A percentile compares a stretch with the other conserved stretches of the same genome.
These are phyloP conservation scores for Penicillium sp. DNA, from an alignment of 2,329 filamentous ascomycete genomes.

Conservation along the genomic window DNA sequence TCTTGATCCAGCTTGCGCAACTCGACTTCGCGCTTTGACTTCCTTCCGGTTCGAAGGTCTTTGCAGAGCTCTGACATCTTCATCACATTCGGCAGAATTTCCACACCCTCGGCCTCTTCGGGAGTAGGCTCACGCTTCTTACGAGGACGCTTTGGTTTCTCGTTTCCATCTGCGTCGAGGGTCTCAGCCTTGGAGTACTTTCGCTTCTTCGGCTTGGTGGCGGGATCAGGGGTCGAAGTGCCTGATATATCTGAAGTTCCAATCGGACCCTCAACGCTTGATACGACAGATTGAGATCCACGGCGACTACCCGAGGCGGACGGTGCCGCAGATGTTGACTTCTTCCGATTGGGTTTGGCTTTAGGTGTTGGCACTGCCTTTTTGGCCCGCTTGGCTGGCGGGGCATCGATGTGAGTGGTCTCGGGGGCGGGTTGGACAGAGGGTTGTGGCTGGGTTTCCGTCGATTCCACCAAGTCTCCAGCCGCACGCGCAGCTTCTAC, in stretches of 20 bases:
- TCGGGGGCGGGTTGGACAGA: neutral
- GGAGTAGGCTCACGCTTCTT: constrained; percentile 47
- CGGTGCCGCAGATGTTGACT: constrained; percentile 20
- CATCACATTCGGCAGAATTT: constrained; percentile 56
- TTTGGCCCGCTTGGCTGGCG: constrained; percentile 33
- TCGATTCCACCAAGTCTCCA: constrained; percentile 5
- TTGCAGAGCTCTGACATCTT: constrained; percentile 62
- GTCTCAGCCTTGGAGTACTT: constrained; percentile 27
- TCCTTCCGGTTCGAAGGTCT: constrained; percentile 56
- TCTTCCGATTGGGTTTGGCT: constrained; percentile 9
- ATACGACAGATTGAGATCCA: constrained; percentile 20
- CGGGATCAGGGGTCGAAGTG: constrained; percentile 26
- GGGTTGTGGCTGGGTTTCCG: constrained; percentile 7
- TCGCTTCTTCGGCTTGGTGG: constrained; percentile 26
- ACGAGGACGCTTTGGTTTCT: constrained; percentile 29
- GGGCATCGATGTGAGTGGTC: constrained; percentile 18
- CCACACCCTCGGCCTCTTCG: constrained; percentile 49
- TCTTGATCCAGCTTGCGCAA: constrained; percentile 60
- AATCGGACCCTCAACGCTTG: constrained; percentile 21
- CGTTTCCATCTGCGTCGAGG: constrained; percentile 23
- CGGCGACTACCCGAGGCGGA: constrained; percentile 16
- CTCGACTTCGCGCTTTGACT: constrained; percentile 59
- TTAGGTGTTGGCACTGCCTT: constrained; percentile 16
- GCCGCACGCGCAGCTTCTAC: constrained; percentile 6
- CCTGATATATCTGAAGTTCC: constrained; percentile 22